Evolutionary conservation across 805 yeast species (phyloP), one percentile per base, ranked within the genome.

Genomic region (Dipodascus albidus): DNA sequence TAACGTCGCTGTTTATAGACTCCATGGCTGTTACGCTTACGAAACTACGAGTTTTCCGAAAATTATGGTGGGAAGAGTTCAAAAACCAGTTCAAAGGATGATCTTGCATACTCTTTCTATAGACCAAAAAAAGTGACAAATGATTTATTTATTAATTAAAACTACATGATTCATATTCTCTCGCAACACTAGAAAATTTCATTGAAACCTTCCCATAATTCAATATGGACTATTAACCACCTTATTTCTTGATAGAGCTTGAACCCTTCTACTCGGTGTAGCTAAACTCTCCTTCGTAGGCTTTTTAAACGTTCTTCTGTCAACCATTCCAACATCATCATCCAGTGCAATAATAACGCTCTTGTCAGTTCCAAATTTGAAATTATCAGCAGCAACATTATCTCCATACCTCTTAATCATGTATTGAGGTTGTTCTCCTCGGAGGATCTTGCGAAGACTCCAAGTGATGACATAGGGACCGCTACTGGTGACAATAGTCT

Each of bases 391-490:
- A 53, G 86, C 78, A 55, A 88, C 81, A 47, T 77, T 70, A 47
- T 77, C 76, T 21, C 73, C 68, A 64, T 84, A 84, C 53, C 79
- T 74, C 65, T 79, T 82, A 64, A 90, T 81, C 50, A 74, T 68
- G 64, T 86, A 87, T 3, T 85, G 76, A 23, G 72, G 75, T 47
- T 68, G 68, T 53, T 77, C 79, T 53, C 81, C 79, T 48, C 70
- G 69, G 47, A 83, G 64, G 14, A 85, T 73, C 56, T 81, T 79
- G 58, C 71, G 75, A 63, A 89, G 67, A 11, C 84, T 81, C 96
- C 96, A 89, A 1, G 85, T 76, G 21, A 89, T 77, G 22, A 88
- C 84, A 67, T 80, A 89, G 19, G 90, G 91, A 1, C 96, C 96
- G 1, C 83, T 74, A 2, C 91, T 81, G 1, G 95, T 77, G 22